Evolutionary conservation across 2,329 filamentous ascomycete genomes (phyloP), one percentile per base, ranked within the genome.

Genomic region (Ophiostoma sp.): DNA sequence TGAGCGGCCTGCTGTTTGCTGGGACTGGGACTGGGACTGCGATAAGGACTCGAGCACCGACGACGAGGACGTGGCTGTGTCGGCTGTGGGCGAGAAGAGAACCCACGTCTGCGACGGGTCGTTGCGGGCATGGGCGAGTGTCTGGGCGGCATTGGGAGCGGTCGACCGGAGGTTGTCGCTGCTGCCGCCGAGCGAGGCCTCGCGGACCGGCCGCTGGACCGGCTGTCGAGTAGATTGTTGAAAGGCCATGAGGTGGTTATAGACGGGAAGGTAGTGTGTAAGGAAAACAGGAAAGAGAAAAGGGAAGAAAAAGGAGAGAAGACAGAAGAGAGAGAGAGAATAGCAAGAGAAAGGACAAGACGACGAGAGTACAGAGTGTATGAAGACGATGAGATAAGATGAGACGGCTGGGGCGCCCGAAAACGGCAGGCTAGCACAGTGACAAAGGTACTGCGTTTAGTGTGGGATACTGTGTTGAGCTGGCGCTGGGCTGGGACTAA

Each of bases 71-170:
- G 90, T 89, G 66, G 80, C 80, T 44, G 83, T 81, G 71, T 84
- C 85, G 73, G 89, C 88, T 10, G 85, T 84, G 1, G 92, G 92
- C 8, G 93, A 92, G 83, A 99, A 99, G 74, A 99, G 87, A 69
- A 98, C 90, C 95, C 95, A 99, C 86, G 96, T 94, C 79, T 95
- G 90, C 15, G 92, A 90, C 74, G 94, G 90, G 72, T 91, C 62
- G 60, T 64, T 10, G 60, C 33, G 15, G 33, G 33, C 17, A 6
- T 62, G 57, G 27, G 57, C 57, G 11, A 20, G 44, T 6, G 4
- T 4, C 1, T 20, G 66, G 23, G 69, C 60, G 15, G 68, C 70
- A 48, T 69, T 67, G 6, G 41, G 54, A 20, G 69, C 54, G 13
- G 66, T 27, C 27, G 66, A 33, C 2, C 31, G 27, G 33, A 36